phyloP scores from a whole-genome alignment of 2,329 filamentous ascomycete species.

The Aspergillus brasiliensis region DNA sequence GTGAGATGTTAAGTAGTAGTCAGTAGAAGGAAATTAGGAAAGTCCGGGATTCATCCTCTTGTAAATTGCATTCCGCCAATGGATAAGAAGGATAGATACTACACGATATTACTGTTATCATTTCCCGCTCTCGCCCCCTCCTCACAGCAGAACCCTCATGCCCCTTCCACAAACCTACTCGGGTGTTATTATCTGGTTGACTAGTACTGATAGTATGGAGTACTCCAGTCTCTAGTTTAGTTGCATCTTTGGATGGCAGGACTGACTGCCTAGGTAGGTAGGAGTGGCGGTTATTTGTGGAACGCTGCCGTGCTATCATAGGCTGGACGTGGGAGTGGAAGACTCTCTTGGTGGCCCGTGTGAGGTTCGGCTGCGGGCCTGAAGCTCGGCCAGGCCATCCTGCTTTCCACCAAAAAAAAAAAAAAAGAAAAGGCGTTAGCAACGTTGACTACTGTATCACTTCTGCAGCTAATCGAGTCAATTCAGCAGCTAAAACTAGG shows the following conservation, averaged over 20 bases:
- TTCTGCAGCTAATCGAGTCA: constrained; percentile 15
- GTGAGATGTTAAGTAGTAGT: too few relatives aligned
- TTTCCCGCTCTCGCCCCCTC: too few relatives aligned
- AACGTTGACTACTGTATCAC: constrained; percentile 13
- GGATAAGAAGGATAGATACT: too few relatives aligned
- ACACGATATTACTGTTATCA: too few relatives aligned
- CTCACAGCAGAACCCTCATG: too few relatives aligned
- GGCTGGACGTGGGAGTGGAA: neutral
- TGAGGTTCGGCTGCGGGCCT: constrained; percentile 1
- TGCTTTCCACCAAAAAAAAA: constrained; percentile 7
- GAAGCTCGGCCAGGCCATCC: constrained; percentile 12
- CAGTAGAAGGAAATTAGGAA: too few relatives aligned
- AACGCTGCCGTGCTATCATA: neutral
- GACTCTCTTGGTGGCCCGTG: neutral
- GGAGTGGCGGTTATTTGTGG: constrained; percentile 1
- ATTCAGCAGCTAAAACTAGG: constrained; percentile 9
- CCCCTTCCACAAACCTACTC: too few relatives aligned
- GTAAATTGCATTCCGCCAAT: too few relatives aligned
- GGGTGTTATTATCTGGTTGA: neutral
- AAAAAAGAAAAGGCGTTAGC: constrained; percentile 11
- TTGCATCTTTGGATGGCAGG: neutral
- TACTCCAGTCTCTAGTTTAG: neutral
- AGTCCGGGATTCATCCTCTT: too few relatives aligned
- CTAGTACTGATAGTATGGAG: neutral
- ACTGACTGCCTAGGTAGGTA: neutral